Conservation (phyloP, 2,329 filamentous ascomycete genomes). For the Claviceps pusilla region DNA sequence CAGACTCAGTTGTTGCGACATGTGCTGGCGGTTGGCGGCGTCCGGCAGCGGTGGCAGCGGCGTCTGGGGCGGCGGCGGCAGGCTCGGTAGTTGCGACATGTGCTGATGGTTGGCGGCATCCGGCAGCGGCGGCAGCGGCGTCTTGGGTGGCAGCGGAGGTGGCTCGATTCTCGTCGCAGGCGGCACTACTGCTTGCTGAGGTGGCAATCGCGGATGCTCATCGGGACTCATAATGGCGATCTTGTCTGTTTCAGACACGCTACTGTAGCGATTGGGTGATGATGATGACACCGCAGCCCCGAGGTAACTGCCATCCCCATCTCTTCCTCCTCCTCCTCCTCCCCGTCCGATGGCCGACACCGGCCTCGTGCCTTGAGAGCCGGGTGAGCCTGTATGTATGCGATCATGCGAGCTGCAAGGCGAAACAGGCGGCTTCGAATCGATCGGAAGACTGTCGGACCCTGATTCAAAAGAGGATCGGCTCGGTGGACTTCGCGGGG, state of each 20-base stretch:
- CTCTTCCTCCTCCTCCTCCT: constrained; percentile 8
- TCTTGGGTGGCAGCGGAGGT: constrained; percentile 65
- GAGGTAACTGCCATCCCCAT: constrained; percentile 35
- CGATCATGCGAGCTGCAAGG: constrained; percentile 37
- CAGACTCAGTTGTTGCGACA: no score
- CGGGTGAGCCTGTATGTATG: constrained; percentile 20
- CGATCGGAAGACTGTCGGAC: constrained; percentile 31
- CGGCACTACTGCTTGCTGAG: constrained; percentile 17
- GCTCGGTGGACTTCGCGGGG: constrained; percentile 25
- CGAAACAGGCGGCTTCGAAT: constrained; percentile 23
- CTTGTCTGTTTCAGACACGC: constrained; percentile 48
- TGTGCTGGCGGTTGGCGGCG: no score
- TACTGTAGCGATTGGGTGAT: constrained; percentile 39
- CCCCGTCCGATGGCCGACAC: not conserved
- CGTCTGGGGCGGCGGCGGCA: no score
- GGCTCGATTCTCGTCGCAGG: constrained; percentile 35
- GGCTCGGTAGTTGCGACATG: constrained; percentile 2
- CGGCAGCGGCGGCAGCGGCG: constrained; percentile 37
- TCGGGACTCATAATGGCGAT: constrained; percentile 49
- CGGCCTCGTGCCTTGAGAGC: constrained; percentile 12
- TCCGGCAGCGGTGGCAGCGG: no score
- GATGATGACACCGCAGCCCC: constrained; percentile 38
- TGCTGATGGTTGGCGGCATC: constrained; percentile 24
- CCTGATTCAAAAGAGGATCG: constrained; percentile 44
- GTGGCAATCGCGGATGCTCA: constrained; percentile 32